phyloP scores from a whole-genome alignment of 768 basidiomycete species.

The Suillus weaverae region DNA sequence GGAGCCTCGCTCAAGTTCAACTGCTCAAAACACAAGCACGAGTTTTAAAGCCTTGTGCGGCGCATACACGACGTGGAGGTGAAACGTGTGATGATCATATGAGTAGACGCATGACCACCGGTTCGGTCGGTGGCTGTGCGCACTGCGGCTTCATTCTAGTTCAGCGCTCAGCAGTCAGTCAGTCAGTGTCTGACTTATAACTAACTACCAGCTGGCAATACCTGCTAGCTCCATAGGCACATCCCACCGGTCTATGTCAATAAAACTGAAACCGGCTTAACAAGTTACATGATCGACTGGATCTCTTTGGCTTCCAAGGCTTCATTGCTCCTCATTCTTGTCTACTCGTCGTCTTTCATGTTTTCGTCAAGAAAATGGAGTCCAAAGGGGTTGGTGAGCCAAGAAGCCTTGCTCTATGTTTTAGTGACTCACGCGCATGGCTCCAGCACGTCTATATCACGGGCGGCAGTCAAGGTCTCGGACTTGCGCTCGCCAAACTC shows the following conservation, averaged over 20 bases:
- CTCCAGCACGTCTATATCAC: constrained; percentile 81
- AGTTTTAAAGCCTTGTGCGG: background rate
- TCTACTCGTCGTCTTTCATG: constrained; percentile 13
- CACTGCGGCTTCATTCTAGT: too few relatives aligned
- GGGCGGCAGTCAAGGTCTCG: constrained; percentile 81
- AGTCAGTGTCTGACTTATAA: too few relatives aligned
- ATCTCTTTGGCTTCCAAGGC: background rate
- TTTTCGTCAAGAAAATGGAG: constrained; percentile 30
- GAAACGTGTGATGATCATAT: constrained; percentile 5
- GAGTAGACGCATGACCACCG: background rate
- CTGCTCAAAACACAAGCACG: background rate
- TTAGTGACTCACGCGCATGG: background rate
- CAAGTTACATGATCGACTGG: constrained; percentile 2
- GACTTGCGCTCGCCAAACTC: constrained; percentile 67
- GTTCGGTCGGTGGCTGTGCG: background rate
- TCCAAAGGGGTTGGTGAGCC: constrained; percentile 19
- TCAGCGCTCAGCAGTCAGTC: too few relatives aligned
- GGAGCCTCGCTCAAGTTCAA: background rate
- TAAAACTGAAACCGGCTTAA: background rate
- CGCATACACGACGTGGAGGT: constrained; percentile 1
- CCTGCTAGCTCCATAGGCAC: background rate
- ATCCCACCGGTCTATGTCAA: background rate
- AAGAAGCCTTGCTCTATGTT: background rate
- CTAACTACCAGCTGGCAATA: background rate
- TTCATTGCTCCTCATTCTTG: constrained; percentile 1